Percentiles rank a stretch among this genome's conserved stretches.
Evolutionary conservation across 148 eudicot genomes (phyloP).

Genomic region (Fagopyrum homotropicum): DNA sequence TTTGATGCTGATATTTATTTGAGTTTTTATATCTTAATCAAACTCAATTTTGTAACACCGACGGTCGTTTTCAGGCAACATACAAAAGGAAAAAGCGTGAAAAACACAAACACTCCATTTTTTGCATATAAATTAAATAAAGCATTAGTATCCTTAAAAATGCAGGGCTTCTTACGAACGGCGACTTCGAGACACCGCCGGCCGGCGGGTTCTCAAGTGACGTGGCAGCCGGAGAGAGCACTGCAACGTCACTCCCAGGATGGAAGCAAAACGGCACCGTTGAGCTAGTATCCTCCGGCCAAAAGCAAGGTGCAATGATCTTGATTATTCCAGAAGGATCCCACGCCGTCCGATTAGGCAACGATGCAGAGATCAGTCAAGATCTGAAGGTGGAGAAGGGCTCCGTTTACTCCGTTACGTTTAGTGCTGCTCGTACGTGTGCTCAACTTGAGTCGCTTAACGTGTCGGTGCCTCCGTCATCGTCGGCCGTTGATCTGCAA

Average conservation of each 20-base stretch:
- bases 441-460: slow-evolving; percentile 96
- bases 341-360: slow-evolving; percentile 83
- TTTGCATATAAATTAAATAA: no score
- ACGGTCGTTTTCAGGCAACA: no score
- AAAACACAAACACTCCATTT: no score
- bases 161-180: slow-evolving; percentile 67
- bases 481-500: slow-evolving; percentile 77
- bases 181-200: slow-evolving; percentile 90
- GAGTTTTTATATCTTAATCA: no score
- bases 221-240: slow-evolving; percentile 34
- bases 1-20: no score
- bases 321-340: slow-evolving; percentile 83
- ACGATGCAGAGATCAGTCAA: slow-evolving; percentile 89
- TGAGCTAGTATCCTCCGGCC: slow-evolving; percentile 75
- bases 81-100: no score
- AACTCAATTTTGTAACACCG: no score
- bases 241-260: slow-evolving; percentile 44
- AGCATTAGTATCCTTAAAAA: neutral
- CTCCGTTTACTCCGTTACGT: slow-evolving; percentile 66
- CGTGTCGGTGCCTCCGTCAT: slow-evolving; percentile 61
- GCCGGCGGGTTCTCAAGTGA: slow-evolving; percentile 62
- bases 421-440: slow-evolving; percentile 95
- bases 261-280: slow-evolving; percentile 89
- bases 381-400: slow-evolving; percentile 68
- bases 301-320: slow-evolving; percentile 97